A percentile compares a stretch with the other conserved stretches of the same genome.
Evolutionary conservation across 2,329 filamentous ascomycete genomes (phyloP).

Genomic region (Fusarium euwallaceae): DNA sequence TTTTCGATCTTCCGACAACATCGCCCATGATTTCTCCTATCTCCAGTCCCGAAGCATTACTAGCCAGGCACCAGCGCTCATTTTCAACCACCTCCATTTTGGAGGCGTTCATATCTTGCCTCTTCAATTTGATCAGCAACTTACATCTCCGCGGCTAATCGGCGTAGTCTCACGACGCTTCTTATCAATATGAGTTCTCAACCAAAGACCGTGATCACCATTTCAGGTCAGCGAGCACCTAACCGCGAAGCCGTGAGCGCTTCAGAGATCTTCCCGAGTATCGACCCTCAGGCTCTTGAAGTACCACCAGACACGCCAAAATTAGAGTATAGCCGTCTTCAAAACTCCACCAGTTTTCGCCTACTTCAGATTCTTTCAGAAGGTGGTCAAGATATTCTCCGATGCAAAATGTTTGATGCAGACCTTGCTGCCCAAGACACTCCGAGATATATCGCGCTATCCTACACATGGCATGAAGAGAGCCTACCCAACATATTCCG

Average conservation of each 20-base stretch:
- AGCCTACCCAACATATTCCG: background rate
- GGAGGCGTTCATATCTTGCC: background rate
- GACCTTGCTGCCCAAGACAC: background rate
- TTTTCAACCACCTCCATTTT: background rate
- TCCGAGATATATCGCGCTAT: background rate
- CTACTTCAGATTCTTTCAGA: background rate
- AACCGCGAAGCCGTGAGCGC: background rate
- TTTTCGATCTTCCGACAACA: background rate
- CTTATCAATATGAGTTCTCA: background rate
- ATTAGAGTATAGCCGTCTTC: background rate
- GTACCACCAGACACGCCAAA: background rate
- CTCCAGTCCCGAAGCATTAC: too few species aligned
- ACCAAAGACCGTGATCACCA: background rate
- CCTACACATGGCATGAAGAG: background rate
- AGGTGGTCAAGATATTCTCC: background rate
- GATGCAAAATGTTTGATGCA: background rate
- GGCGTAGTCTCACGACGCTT: background rate
- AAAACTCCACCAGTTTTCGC: background rate
- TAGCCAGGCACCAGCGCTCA: background rate
- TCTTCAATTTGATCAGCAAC: background rate
- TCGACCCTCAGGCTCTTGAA: background rate
- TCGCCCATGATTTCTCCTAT: too few species aligned
- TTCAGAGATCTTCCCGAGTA: background rate
- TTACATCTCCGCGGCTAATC: background rate
- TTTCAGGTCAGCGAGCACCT: background rate